Evolutionary conservation across 257 asterid species (phyloP).

Genomic region (Penstemon davidsonii): DNA sequence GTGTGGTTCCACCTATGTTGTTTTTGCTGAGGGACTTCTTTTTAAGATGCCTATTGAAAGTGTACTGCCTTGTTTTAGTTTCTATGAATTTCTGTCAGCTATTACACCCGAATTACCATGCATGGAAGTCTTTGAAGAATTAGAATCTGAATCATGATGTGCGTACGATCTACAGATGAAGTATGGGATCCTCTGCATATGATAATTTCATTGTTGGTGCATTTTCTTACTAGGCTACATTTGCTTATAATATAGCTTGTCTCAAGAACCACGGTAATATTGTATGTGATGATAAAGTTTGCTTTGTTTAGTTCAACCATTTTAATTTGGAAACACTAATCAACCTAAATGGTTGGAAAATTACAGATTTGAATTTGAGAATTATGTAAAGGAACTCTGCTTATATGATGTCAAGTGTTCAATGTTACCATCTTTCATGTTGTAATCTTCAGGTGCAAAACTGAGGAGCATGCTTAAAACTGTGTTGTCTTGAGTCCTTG

Average conservation of each 20-base stretch:
- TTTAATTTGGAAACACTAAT: no score
- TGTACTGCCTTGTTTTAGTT: background rate
- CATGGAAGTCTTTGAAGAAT: no score
- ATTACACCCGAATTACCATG: no score
- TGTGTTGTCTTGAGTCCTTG: background rate
- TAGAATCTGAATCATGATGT: background rate
- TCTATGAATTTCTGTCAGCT: background rate
- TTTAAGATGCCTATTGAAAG: background rate
- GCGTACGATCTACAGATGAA: background rate
- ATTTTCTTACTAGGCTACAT: background rate
- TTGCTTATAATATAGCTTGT: no score
- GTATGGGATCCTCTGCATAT: background rate
- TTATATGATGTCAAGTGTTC: background rate
- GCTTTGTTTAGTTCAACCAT: no score
- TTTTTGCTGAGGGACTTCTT: background rate
- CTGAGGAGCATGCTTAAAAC: slow-evolving; percentile 5
- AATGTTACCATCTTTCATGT: background rate
- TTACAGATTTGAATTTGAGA: no score
- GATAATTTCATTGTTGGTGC: background rate
- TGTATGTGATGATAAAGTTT: no score
- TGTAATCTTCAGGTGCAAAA: slow-evolving; percentile 9
- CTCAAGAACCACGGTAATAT: no score
- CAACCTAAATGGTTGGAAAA: no score
- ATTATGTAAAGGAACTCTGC: background rate
- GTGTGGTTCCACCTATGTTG: background rate